A percentile compares a stretch with the other conserved stretches of the same genome.
Evolutionary conservation across 2,329 filamentous ascomycete species (phyloP).

Genomic region (Aspergillus felis): DNA sequence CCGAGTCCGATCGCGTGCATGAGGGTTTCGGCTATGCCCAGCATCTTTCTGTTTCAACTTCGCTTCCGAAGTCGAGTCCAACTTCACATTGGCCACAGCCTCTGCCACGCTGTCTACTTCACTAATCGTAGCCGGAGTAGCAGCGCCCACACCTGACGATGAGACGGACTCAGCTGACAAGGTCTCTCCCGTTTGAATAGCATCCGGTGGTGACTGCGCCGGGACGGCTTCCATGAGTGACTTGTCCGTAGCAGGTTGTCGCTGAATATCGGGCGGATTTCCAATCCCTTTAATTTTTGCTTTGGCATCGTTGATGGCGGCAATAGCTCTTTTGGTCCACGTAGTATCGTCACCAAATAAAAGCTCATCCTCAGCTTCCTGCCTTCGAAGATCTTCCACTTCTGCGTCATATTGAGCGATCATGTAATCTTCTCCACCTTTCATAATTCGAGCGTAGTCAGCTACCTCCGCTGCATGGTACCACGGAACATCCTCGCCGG

Average conservation of each 20-base stretch:
- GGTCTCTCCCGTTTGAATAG: conserved; percentile 44
- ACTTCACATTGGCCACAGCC: conserved; percentile 19
- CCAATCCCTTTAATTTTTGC: conserved; percentile 68
- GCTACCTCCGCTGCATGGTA: conserved; percentile 89
- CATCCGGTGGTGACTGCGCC: conserved; percentile 44
- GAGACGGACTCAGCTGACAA: conserved; percentile 24
- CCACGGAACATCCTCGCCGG: conserved; percentile 82
- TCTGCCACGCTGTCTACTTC: conserved; percentile 22
- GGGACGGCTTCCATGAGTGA: conserved; percentile 47
- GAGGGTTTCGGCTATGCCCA: conserved; percentile 2
- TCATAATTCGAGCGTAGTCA: conserved; percentile 95
- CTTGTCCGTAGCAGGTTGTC: conserved; percentile 49
- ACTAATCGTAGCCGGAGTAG: conserved; percentile 13
- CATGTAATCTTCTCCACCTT: conserved; percentile 88
- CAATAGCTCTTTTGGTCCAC: conserved; percentile 83
- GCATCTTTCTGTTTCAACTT: conserved; percentile 25
- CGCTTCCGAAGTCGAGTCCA: conserved; percentile 12
- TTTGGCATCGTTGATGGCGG: conserved; percentile 68
- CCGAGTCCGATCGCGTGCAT: conserved; percentile 17
- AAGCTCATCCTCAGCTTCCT: conserved; percentile 84
- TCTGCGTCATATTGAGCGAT: conserved; percentile 73
- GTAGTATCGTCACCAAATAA: conserved; percentile 91
- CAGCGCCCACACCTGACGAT: conserved; percentile 7
- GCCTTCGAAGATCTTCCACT: conserved; percentile 66
- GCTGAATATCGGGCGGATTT: conserved; percentile 55